A percentile compares a stretch with the other conserved stretches of the same genome.
phyloP scores from a whole-genome alignment of 352 stramenopile genomes.

The Globisporangium irregulare region DNA sequence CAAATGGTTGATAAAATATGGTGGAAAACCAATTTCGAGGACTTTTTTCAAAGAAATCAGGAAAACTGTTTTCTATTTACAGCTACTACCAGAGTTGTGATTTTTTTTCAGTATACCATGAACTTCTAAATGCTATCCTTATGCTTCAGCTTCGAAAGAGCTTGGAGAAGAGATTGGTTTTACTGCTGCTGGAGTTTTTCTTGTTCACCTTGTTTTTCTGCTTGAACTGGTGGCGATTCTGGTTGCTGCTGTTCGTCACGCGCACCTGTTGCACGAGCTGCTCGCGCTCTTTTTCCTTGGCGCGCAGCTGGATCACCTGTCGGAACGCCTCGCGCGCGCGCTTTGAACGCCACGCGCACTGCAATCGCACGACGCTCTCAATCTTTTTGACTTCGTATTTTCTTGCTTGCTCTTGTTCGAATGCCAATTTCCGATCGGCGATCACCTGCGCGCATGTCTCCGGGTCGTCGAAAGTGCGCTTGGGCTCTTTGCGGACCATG shows the following conservation, averaged over 20 bases:
- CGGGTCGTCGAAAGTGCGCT: constrained; percentile 25
- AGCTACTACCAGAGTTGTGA: background rate
- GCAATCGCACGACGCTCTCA: constrained; percentile 51
- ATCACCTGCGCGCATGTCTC: constrained; percentile 38
- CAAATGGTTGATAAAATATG: background rate
- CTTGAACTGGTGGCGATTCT: background rate
- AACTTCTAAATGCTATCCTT: background rate
- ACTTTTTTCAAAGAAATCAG: background rate
- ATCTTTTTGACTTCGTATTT: constrained; percentile 51
- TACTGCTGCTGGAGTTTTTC: background rate
- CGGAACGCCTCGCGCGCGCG: constrained; percentile 56
- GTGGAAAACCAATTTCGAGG: background rate
- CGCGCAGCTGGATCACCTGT: constrained; percentile 50
- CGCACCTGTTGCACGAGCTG: constrained; percentile 26
- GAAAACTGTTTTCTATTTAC: background rate
- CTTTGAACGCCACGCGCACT: constrained; percentile 77
- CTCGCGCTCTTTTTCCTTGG: constrained; percentile 66
- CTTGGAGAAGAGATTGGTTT: constrained; percentile 1
- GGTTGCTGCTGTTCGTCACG: background rate
- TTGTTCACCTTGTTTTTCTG: background rate
- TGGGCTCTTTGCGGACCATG: constrained; percentile 31
- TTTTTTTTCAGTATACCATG: background rate
- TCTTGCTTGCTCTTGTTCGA: constrained; percentile 25
- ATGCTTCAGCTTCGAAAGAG: background rate
- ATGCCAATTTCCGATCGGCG: constrained; percentile 33